These are phyloP conservation scores for Cystofilobasidium ferigula DNA, from an alignment of 768 basidiomycete genomes.

Conservation along the genomic window DNA sequence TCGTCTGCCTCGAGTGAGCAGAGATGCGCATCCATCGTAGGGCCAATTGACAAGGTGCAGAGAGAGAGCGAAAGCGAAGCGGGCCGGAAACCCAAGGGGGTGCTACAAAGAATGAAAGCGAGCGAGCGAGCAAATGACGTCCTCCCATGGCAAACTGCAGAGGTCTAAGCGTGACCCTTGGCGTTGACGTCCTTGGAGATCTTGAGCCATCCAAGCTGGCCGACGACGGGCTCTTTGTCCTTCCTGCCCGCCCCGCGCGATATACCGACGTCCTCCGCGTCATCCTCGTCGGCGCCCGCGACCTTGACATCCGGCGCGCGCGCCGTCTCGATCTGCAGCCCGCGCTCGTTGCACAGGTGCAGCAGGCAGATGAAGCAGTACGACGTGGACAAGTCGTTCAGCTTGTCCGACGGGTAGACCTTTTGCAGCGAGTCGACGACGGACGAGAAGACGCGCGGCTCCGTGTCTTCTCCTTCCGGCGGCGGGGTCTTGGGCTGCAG, in stretches of 20 bases:
- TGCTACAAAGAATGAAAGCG: too few species aligned
- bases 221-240: conserved; percentile 12
- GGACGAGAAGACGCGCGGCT: conserved; percentile 39
- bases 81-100: too few species aligned
- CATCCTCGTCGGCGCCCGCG: not conserved
- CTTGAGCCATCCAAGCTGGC: conserved; percentile 24
- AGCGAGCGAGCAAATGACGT: too few species aligned
- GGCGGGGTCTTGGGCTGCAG: conserved; percentile 20
- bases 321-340: conserved; percentile 58
- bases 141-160: too few species aligned
- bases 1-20: too few species aligned
- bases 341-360: conserved; percentile 93
- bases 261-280: not conserved
- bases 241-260: not conserved
- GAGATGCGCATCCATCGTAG: too few species aligned
- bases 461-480: conserved; percentile 26
- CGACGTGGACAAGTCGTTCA: conserved; percentile 96
- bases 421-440: conserved; percentile 72
- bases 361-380: conserved; percentile 98
- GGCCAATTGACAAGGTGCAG: too few species aligned
- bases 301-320: conserved; percentile 22
- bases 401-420: conserved; percentile 81
- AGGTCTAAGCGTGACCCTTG: conserved; percentile 21
- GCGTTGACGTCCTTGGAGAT: conserved; percentile 25
- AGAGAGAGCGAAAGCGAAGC: too few species aligned